Evolutionary conservation across 2,329 filamentous ascomycete genomes (phyloP).

Genomic region (Stemphylium lycopersici): DNA sequence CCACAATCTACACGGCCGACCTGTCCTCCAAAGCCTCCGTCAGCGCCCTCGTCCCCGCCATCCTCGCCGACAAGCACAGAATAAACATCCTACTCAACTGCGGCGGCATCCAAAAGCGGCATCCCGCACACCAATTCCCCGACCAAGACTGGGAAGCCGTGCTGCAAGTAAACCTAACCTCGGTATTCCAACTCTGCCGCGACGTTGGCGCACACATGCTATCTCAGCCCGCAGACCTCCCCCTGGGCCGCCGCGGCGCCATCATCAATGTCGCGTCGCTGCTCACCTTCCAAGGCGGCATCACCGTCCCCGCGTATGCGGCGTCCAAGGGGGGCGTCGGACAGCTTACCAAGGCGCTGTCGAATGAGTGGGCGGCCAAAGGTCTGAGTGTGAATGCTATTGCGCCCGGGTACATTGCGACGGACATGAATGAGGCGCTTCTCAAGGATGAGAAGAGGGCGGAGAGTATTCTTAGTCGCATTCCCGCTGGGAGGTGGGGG

Average conservation of each 20-base stretch:
- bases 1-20: conserved; percentile 72
- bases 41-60: conserved; percentile 62
- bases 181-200: conserved; percentile 78
- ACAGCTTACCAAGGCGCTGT: conserved; percentile 82
- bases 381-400: conserved; percentile 88
- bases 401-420: conserved; percentile 87
- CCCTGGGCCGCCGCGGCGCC: conserved; percentile 62
- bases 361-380: conserved; percentile 83
- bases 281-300: conserved; percentile 82
- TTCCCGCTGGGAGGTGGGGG: conserved; percentile 85
- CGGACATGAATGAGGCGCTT: conserved; percentile 91
- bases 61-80: conserved; percentile 67
- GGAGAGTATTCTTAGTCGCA: conserved; percentile 76
- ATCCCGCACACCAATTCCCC: conserved; percentile 77
- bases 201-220: conserved; percentile 84
- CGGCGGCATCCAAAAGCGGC: conserved; percentile 82
- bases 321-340: conserved; percentile 84
- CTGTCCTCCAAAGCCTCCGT: conserved; percentile 68
- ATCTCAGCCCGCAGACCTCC: conserved; percentile 57
- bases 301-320: conserved; percentile 88
- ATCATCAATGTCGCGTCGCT: conserved; percentile 88
- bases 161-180: conserved; percentile 83
- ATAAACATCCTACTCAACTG: conserved; percentile 85
- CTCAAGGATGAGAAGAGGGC: conserved; percentile 73
- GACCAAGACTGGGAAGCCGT: conserved; percentile 79